A percentile compares a stretch with the other conserved stretches of the same genome.
Evolutionary conservation across 352 stramenopile species (phyloP).

Genomic region (Pythium monospermum): DNA sequence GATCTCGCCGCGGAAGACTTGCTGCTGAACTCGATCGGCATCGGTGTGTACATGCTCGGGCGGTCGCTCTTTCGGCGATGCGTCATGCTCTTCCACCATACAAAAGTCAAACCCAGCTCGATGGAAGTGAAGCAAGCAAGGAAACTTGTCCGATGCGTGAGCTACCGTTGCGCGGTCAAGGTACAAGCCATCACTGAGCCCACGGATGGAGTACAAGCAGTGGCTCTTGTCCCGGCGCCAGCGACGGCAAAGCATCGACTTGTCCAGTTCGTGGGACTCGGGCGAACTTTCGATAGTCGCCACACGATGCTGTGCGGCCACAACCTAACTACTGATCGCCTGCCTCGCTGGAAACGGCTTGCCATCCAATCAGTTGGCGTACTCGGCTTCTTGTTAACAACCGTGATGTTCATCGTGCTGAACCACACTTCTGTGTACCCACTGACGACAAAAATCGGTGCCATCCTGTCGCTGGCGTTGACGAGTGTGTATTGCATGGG

Average conservation of each 20-base stretch:
- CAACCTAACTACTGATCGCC: neutral
- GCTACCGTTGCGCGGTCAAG: conserved; percentile 17
- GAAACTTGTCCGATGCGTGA: conserved; percentile 5
- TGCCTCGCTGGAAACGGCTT: neutral
- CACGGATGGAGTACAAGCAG: neutral
- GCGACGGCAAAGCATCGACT: neutral
- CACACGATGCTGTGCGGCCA: conserved; percentile 8
- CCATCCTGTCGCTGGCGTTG: neutral
- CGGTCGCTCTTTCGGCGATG: conserved; percentile 9
- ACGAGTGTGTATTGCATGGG: conserved; percentile 1
- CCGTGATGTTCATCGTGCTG: conserved; percentile 9
- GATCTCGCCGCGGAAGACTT: conserved; percentile 10
- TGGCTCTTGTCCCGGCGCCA: neutral
- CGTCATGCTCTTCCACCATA: neutral
- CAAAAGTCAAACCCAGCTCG: neutral
- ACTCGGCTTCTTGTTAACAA: conserved; percentile 3
- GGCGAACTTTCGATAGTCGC: conserved; percentile 10
- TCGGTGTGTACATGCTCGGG: conserved; percentile 7
- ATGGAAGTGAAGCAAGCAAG: neutral
- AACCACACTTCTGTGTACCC: conserved; percentile 6
- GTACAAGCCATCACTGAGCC: conserved; percentile 1
- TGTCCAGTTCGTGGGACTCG: conserved; percentile 1
- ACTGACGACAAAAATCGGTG: neutral
- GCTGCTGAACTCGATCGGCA: conserved; percentile 11
- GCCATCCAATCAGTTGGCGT: neutral